phyloP scores from a whole-genome alignment of 1,284 basidiomycete species.

The Earliella scabrosa region DNA sequence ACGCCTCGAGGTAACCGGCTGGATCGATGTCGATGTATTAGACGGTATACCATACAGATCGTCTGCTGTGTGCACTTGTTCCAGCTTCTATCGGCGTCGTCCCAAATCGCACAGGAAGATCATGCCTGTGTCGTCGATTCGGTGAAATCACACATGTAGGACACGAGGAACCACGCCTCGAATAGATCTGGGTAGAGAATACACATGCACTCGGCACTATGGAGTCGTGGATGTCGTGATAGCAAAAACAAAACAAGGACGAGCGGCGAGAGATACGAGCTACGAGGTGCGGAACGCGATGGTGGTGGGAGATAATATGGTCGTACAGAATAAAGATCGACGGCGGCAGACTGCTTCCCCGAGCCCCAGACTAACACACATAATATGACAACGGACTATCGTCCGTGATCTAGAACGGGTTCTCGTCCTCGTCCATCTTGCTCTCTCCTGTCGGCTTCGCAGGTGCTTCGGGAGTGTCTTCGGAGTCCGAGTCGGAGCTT shows the following conservation, averaged over 20 bases:
- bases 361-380: neutral
- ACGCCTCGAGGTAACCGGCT: neutral
- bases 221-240: slow-evolving; percentile 24
- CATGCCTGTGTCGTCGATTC: no score
- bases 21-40: neutral
- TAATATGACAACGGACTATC: neutral
- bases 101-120: no score
- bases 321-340: slow-evolving; percentile 28
- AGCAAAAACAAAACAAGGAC: slow-evolving; percentile 29
- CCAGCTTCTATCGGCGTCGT: no score
- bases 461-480: slow-evolving; percentile 39
- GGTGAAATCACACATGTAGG: slow-evolving; percentile 1
- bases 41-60: no score
- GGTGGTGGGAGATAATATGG: slow-evolving; percentile 17
- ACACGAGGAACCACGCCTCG: slow-evolving; percentile 25
- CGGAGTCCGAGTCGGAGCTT: slow-evolving; percentile 32
- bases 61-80: no score
- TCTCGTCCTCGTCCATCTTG: slow-evolving; percentile 36
- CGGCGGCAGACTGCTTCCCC: slow-evolving; percentile 9
- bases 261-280: slow-evolving; percentile 17
- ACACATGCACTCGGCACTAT: slow-evolving; percentile 26
- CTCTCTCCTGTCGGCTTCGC: slow-evolving; percentile 17
- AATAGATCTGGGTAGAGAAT: slow-evolving; percentile 19
- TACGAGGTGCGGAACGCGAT: neutral
- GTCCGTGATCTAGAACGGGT: slow-evolving; percentile 30